Conservation (phyloP, 1,284 basidiomycete genomes). For the Leccinum cinnamomeum region DNA sequence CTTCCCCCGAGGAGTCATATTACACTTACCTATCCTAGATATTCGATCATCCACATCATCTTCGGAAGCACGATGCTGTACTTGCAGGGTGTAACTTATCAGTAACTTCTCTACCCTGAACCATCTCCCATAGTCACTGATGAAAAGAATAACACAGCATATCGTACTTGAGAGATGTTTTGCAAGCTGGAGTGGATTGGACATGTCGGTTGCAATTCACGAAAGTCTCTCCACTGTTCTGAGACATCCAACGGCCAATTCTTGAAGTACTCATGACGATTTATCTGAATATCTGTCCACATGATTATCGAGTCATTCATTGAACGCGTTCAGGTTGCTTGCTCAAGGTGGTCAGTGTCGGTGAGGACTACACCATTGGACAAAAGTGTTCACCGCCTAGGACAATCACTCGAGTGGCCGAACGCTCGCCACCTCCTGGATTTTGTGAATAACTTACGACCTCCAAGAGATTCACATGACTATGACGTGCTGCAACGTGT, state of each 20-base stretch:
- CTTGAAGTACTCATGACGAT: background rate
- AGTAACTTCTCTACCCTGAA: background rate
- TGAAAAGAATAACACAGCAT: background rate
- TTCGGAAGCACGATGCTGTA: background rate
- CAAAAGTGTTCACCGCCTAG: background rate
- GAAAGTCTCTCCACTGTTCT: background rate
- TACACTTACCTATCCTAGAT: constrained; percentile 35
- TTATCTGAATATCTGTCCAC: background rate
- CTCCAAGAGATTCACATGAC: background rate
- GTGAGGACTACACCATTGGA: background rate
- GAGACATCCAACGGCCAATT: background rate
- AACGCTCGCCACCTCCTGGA: too few relatives aligned
- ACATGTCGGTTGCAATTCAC: background rate
- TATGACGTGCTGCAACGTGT: background rate
- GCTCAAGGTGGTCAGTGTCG: background rate
- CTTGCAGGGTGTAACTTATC: background rate
- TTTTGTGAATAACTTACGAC: too few relatives aligned
- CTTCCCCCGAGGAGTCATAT: too few relatives aligned
- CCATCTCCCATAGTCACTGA: background rate
- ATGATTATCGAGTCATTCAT: background rate
- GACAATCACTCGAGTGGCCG: too few relatives aligned
- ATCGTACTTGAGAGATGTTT: background rate
- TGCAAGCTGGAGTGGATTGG: background rate
- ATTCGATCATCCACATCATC: background rate
- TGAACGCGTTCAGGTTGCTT: background rate